These are phyloP conservation scores for Pythium dissimile DNA, from an alignment of 352 stramenopile genomes.

Conservation along the genomic window DNA sequence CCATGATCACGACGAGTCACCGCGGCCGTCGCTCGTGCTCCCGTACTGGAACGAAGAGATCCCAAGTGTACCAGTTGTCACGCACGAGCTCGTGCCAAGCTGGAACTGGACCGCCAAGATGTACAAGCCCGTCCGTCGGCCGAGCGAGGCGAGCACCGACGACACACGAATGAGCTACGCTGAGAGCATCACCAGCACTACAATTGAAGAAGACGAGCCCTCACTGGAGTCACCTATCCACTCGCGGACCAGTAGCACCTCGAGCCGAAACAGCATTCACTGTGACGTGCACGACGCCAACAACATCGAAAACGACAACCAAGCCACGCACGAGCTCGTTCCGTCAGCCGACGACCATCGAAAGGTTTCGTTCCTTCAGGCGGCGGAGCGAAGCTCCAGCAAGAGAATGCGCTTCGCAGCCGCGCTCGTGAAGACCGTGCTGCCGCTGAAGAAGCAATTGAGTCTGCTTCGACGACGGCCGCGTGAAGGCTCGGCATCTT, in stretches of 20 bases:
- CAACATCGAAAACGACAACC: no score
- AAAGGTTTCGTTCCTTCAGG: background rate
- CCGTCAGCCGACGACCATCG: background rate
- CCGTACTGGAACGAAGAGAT: background rate
- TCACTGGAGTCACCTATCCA: background rate
- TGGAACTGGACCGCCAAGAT: slow-evolving; percentile 7
- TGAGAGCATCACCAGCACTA: background rate
- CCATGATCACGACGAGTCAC: no score
- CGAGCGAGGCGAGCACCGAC: no score
- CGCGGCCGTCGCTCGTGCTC: background rate
- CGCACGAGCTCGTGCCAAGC: background rate
- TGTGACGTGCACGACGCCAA: background rate
- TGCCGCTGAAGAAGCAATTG: no score
- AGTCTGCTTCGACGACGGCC: background rate
- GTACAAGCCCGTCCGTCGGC: background rate
- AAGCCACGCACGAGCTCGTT: slow-evolving; percentile 31
- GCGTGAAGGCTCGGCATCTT: background rate
- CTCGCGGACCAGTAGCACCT: background rate
- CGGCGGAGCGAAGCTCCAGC: slow-evolving; percentile 34
- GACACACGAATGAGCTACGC: no score
- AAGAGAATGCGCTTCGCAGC: slow-evolving; percentile 29
- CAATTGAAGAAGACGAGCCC: background rate
- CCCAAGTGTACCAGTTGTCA: background rate
- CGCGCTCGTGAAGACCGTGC: background rate
- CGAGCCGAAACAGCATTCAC: background rate